phyloP scores from a whole-genome alignment of 305 asterid species.

The Solanum aculeatissimum region DNA sequence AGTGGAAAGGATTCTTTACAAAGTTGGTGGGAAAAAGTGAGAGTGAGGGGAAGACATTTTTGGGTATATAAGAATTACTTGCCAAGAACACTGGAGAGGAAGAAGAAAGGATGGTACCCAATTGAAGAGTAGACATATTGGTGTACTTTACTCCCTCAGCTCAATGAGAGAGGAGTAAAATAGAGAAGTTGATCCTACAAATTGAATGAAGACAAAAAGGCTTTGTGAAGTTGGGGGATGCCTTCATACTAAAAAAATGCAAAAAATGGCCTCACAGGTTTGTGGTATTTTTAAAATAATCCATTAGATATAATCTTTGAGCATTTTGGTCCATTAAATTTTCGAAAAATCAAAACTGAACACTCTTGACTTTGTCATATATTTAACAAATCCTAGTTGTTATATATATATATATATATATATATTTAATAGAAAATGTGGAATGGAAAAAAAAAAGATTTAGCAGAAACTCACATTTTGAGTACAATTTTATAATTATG shows the following conservation, averaged over 20 bases:
- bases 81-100: slow-evolving; percentile 13
- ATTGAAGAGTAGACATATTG: slow-evolving; percentile 32
- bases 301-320: background rate
- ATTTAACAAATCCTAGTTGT: background rate
- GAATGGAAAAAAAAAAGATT: background rate
- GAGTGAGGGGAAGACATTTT: background rate
- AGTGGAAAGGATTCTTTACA: background rate
- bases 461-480: background rate
- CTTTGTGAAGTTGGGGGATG: background rate
- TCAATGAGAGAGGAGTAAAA: background rate
- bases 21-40: background rate
- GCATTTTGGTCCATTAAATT: background rate
- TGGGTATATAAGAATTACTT: slow-evolving; percentile 7
- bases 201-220: background rate
- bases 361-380: background rate
- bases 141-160: background rate
- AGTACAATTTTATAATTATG: background rate
- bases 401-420: too few species aligned
- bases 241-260: background rate
- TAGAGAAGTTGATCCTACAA: background rate
- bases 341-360: background rate
- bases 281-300: background rate
- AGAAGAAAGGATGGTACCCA: slow-evolving; percentile 7
- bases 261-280: background rate
- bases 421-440: background rate